phyloP scores from a whole-genome alignment of 768 basidiomycete species.

The Podaxis sp. region DNA sequence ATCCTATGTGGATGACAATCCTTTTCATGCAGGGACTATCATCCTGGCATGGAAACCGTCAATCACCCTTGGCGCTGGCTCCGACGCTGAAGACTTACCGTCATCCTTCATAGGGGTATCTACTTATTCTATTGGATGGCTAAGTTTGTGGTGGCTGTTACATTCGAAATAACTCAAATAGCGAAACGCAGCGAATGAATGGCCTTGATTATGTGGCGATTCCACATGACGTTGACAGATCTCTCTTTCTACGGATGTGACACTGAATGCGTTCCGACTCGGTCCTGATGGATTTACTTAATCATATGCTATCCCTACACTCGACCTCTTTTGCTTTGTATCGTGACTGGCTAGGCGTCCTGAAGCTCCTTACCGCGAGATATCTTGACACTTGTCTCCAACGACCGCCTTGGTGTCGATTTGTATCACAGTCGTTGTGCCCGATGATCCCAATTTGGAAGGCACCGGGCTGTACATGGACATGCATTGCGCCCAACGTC shows the following conservation, averaged over 20 bases:
- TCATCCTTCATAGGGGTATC: too few species aligned
- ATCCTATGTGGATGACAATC: not conserved
- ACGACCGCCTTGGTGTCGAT: not conserved
- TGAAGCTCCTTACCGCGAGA: not conserved
- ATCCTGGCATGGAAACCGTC: too few species aligned
- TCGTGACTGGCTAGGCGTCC: not conserved
- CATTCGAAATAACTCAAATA: not conserved
- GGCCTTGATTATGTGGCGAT: not conserved
- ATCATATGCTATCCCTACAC: not conserved
- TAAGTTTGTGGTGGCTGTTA: not conserved
- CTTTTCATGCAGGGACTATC: too few species aligned
- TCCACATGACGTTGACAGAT: not conserved
- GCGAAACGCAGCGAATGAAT: not conserved
- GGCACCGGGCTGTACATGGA: not conserved
- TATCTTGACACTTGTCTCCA: not conserved
- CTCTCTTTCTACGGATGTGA: not conserved
- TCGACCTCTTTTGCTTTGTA: not conserved
- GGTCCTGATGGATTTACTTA: not conserved
- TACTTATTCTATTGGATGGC: not conserved
- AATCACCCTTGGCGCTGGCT: too few species aligned
- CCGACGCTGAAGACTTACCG: too few species aligned
- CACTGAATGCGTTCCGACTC: not conserved
- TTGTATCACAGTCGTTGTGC: not conserved
- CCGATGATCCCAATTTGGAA: not conserved
- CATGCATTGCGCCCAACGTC: slow-evolving; percentile 8